These are phyloP conservation scores for Durusdinium trenchii DNA, from an alignment of 73 alveolate genomes.

Conservation along the genomic window DNA sequence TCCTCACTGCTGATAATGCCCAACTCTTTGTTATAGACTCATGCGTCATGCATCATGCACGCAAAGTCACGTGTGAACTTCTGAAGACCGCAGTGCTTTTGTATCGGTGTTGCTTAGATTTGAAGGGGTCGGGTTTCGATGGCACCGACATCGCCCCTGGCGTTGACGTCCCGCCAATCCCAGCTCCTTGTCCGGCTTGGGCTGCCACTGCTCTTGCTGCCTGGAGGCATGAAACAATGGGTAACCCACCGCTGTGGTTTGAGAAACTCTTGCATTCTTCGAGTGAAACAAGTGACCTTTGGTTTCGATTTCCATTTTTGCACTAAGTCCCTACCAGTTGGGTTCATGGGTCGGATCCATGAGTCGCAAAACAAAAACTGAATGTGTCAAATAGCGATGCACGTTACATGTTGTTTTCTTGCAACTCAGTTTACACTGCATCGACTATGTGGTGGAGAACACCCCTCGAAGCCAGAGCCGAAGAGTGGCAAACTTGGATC, in stretches of 20 bases:
- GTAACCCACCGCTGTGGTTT: not conserved
- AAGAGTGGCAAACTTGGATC: not conserved
- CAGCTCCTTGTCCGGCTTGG: not conserved
- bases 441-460: slow-evolving; percentile 41
- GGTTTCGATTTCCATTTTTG: no score
- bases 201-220: not conserved
- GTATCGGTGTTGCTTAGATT: no score
- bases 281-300: no score
- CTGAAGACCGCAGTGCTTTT: no score
- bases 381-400: not conserved
- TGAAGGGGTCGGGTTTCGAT: not conserved
- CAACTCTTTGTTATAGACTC: no score
- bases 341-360: no score
- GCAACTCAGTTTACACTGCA: slow-evolving; percentile 1
- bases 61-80: no score
- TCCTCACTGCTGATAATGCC: no score
- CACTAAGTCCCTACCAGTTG: no score
- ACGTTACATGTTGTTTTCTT: not conserved
- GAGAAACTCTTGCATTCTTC: no score
- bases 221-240: not conserved
- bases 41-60: no score
- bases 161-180: not conserved
- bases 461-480: not conserved
- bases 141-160: not conserved
- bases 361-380: no score